phyloP scores from a whole-genome alignment of 176 grass and related monocot genomes.

The Cenchrus purpureus region DNA sequence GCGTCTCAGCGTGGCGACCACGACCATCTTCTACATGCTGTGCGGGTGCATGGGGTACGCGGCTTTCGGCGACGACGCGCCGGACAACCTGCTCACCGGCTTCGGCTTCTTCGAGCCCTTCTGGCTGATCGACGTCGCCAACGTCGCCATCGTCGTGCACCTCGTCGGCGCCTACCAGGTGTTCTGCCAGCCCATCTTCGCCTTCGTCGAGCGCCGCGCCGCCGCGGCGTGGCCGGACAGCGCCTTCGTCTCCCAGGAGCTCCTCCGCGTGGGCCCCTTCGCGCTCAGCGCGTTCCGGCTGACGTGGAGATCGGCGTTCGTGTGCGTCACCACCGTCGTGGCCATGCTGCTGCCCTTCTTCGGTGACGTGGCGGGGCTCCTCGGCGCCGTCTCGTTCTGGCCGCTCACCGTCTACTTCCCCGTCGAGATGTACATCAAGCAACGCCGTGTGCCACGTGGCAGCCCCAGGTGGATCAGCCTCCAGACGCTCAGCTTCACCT shows the following conservation, averaged over 20 bases:
- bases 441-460: no score
- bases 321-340: neutral
- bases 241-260: no score
- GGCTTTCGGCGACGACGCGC: conserved; percentile 48
- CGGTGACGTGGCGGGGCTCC: neutral
- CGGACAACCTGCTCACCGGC: conserved; percentile 59
- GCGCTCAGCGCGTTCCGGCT: neutral
- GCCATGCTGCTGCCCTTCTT: neutral
- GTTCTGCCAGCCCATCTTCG: conserved; percentile 84
- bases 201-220: conserved; percentile 84
- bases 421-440: conserved; percentile 70
- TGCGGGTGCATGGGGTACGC: conserved; percentile 61
- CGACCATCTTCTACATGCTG: conserved; percentile 67
- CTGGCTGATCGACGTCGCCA: conserved; percentile 69
- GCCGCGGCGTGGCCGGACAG: no score
- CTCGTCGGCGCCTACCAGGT: conserved; percentile 64
- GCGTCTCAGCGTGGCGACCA: conserved; percentile 36
- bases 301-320: neutral
- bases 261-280: neutral
- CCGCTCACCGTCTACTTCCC: conserved; percentile 76
- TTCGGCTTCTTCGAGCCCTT: conserved; percentile 71
- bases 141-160: conserved; percentile 57
- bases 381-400: conserved; percentile 42
- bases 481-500: no score
- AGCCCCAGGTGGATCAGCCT: no score